Base-by-base conservation (phyloP, 192 early-diverging fungal species). In the Mortierella hygrophila region DNA sequence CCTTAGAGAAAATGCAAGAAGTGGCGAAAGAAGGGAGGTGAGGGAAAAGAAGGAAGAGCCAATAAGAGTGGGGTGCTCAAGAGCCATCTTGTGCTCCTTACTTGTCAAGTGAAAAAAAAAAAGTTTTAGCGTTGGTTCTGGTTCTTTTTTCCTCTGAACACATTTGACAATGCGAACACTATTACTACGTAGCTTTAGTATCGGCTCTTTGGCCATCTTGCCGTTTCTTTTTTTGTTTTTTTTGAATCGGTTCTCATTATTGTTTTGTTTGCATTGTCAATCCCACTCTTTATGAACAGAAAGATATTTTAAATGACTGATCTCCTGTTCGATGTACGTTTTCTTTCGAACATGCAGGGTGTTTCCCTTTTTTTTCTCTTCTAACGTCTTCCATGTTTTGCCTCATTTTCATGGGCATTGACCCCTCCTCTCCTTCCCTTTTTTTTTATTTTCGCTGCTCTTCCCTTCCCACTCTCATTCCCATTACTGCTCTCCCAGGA, bases 281-380 rank as follows among this genome's bases (percentile, higher is more conserved):
- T 29, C 26, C 9, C 6, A 60, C 18, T 21, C 52, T 60, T 23
- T 60, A 26, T 23, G 23, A 1, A 23, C 23, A n/a, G 20, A 55
- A 55, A 55, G 20, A 55, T 60, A 65, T 65, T 32, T 65, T 29
- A 65, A 8, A 65, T 65, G 60, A 16, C 60, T 10, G 60, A 11
- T 29, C 29, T 7, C 60, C 8, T 65, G 29, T 65, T 4, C 11
- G 1, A 65, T 65, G 60, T 65, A 65, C 60, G 60, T 29, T 32
- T 65, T 32, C 29, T 35, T 35, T 60, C 57, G 57, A 60, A 29
- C 57, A 65, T 65, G 60, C 60, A 65, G 60, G 60, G 60, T 65
- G 60, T 65, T 65, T 46, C 44, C 44, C 47, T 52, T 18, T 20
- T 20, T 21, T 52, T 46, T n/a, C 57, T 23, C n/a, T 10, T 65